phyloP scores from a whole-genome alignment of 169 alveolate species.

The Plasmodium vinckei region DNA sequence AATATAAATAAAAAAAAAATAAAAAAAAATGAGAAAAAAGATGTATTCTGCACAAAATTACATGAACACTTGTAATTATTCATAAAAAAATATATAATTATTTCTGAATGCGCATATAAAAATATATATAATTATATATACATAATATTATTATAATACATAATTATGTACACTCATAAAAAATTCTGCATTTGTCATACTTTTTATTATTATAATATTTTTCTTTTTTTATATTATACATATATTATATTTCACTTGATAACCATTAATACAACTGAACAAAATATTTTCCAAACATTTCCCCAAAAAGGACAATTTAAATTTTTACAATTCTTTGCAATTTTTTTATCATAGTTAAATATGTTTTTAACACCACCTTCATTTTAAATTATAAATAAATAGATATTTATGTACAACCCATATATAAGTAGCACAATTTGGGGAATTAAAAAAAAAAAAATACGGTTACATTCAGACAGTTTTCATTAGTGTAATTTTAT shows the following conservation, averaged over 20 bases:
- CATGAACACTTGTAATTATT: not conserved
- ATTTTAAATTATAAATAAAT: not conserved
- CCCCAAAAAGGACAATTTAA: not conserved
- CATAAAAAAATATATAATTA: not conserved
- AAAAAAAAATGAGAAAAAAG: not conserved
- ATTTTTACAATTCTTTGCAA: not conserved
- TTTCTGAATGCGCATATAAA: not conserved
- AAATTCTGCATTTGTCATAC: not conserved
- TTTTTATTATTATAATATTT: conserved; percentile 1
- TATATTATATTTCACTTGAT: not conserved
- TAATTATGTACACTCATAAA: not conserved
- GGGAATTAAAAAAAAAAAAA: no score
- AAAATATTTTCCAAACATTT: not conserved
- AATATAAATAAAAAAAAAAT: not conserved
- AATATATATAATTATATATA: not conserved
- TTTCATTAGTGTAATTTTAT: no score
- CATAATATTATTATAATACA: not conserved
- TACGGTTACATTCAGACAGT: no score
- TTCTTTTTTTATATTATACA: conserved; percentile 5
- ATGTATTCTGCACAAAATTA: not conserved
- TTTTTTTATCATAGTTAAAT: not conserved
- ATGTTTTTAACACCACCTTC: not conserved
- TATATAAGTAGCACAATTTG: no score
- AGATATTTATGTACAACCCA: no score
- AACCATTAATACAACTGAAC: conserved; percentile 15